phyloP scores from a whole-genome alignment of 1,284 basidiomycete species.

The Boletus semigastroideus region DNA sequence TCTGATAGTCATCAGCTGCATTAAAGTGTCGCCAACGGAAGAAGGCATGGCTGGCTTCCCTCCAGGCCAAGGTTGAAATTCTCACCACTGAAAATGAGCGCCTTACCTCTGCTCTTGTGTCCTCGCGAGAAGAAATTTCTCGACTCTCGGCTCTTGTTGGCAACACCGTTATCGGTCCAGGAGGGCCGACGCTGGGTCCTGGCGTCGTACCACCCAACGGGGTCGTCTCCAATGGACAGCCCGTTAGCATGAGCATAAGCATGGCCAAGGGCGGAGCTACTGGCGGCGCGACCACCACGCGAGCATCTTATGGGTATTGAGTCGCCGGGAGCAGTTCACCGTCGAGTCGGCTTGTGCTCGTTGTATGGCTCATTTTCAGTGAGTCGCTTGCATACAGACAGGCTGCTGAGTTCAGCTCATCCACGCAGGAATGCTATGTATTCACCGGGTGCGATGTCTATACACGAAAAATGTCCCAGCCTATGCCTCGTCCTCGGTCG shows the following conservation, averaged over 20 bases:
- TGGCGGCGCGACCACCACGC: conserved; percentile 20
- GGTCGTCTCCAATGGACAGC: conserved; percentile 33
- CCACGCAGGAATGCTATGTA: conserved; percentile 14
- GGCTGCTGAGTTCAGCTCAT: conserved; percentile 2
- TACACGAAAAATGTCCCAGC: conserved; percentile 23
- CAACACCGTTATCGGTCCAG: conserved; percentile 51
- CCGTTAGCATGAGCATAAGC: conserved; percentile 47
- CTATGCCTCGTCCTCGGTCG: conserved; percentile 11
- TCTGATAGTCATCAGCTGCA: conserved; percentile 61
- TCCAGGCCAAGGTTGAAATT: conserved; percentile 93
- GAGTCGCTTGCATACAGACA: conserved; percentile 1
- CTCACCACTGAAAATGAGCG: conserved; percentile 92
- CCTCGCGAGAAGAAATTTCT: conserved; percentile 78
- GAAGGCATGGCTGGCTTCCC: conserved; percentile 93
- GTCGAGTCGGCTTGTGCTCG: conserved; percentile 5
- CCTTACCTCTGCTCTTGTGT: conserved; percentile 74
- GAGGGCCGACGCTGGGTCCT: conserved; percentile 28
- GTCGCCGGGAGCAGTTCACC: neutral
- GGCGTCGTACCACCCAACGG: conserved; percentile 27
- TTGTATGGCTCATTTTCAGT: conserved; percentile 18
- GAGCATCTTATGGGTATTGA: conserved; percentile 36
- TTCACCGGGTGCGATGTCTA: conserved; percentile 16
- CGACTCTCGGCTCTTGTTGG: conserved; percentile 71
- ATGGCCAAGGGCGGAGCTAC: conserved; percentile 34
- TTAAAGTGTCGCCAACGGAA: conserved; percentile 98